Percentiles rank a stretch among this genome's conserved stretches.
Evolutionary conservation across 257 asterid species (phyloP).

Genomic region (Echites panduratus): DNA sequence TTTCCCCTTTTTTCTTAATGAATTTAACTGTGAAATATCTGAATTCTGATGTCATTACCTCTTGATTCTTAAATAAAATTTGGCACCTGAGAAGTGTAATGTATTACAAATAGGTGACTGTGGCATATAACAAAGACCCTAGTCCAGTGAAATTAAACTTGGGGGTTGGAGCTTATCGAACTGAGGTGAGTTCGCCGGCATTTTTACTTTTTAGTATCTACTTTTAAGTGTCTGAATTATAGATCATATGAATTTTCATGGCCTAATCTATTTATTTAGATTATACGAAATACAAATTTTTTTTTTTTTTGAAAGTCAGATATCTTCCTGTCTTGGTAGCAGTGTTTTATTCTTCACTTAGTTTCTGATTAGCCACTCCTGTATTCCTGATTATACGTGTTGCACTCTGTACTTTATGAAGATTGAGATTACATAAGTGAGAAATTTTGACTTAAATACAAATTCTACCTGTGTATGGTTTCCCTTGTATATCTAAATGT

Average conservation of each 20-base stretch:
- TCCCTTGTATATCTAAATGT: not conserved
- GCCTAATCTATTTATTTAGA: not conserved
- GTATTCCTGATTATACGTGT: not conserved
- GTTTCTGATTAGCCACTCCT: not conserved
- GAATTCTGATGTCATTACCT: not conserved
- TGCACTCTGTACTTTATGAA: not conserved
- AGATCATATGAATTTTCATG: not conserved
- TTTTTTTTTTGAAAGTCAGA: not conserved
- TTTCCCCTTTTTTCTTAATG: not conserved
- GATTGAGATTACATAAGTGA: not conserved
- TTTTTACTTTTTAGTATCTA: not conserved
- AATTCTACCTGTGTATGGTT: not conserved
- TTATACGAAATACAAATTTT: not conserved
- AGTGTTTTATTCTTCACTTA: not conserved
- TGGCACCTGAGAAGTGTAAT: not conserved
- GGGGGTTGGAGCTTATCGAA: constrained; percentile 99
- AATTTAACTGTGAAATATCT: not conserved
- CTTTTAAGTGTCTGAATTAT: not conserved
- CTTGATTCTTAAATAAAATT: not conserved
- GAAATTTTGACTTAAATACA: not conserved
- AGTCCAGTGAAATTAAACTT: constrained; percentile 84
- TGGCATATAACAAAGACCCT: constrained; percentile 81
- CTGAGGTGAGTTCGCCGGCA: constrained; percentile 53
- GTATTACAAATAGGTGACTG: constrained; percentile 58
- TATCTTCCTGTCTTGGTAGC: not conserved